phyloP scores from a whole-genome alignment of 352 stramenopile genomes.

The Halophytophthora batemanensis region DNA sequence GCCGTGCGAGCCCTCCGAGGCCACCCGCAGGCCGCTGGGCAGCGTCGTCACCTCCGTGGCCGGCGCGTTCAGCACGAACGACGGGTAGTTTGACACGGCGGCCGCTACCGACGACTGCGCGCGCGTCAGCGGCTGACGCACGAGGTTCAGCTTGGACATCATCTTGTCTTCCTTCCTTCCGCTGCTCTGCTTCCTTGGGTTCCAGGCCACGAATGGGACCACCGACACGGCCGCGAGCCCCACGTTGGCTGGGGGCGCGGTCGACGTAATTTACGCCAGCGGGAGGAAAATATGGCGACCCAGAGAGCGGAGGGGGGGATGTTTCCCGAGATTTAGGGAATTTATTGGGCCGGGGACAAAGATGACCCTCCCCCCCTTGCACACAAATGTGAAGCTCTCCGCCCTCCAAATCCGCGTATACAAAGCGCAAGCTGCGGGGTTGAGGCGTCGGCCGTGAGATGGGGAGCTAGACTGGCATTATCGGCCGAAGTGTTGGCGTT shows the following conservation, averaged over 20 bases:
- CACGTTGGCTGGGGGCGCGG: constrained; percentile 16
- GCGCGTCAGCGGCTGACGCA: constrained; percentile 54
- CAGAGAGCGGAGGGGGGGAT: too few relatives aligned
- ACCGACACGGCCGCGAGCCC: constrained; percentile 16
- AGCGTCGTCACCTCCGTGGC: constrained; percentile 97
- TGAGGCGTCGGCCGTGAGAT: constrained; percentile 2
- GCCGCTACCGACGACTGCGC: constrained; percentile 70
- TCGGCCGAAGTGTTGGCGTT: constrained; percentile 1
- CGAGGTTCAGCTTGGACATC: constrained; percentile 63
- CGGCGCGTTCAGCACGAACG: constrained; percentile 91
- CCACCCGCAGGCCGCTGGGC: constrained; percentile 95
- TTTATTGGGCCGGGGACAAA: constrained; percentile 5
- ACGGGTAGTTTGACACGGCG: constrained; percentile 73
- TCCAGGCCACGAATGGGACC: constrained; percentile 42
- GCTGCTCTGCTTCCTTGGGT: constrained; percentile 11
- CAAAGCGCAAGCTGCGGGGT: constrained; percentile 16
- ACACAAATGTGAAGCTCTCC: constrained; percentile 1
- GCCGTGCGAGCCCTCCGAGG: constrained; percentile 95
- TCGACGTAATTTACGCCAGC: not conserved
- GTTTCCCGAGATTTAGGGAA: constrained; percentile 16
- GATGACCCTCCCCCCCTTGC: constrained; percentile 3
- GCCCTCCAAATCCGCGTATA: constrained; percentile 10
- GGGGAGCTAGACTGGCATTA: not conserved
- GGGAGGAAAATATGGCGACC: constrained; percentile 8
- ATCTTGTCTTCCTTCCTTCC: constrained; percentile 24